These are phyloP conservation scores for Capronia americana DNA, from an alignment of 2,329 filamentous ascomycete genomes.

Conservation along the genomic window DNA sequence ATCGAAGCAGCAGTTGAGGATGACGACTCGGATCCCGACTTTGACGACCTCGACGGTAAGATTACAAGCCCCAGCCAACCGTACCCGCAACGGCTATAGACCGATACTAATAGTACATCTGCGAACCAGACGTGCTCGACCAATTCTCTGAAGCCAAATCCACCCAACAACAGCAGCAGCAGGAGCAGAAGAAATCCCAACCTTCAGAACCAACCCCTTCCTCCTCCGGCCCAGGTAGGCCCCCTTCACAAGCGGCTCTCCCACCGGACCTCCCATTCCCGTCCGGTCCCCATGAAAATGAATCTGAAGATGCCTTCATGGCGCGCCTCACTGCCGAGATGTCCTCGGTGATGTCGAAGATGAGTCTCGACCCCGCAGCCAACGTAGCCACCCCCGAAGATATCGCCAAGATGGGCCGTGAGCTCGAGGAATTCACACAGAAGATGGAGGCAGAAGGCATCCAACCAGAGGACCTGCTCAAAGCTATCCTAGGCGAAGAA, in stretches of 20 bases:
- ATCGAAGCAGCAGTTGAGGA: slow-evolving; percentile 52
- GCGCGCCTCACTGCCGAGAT: slow-evolving; percentile 39
- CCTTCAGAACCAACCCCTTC: slow-evolving; percentile 41
- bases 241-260: slow-evolving; percentile 43
- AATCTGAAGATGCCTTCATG: slow-evolving; percentile 40
- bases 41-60: slow-evolving; percentile 90
- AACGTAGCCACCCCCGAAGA: slow-evolving; percentile 35
- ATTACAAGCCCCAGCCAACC: slow-evolving; percentile 14
- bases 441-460: slow-evolving; percentile 44
- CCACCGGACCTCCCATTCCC: slow-evolving; percentile 39
- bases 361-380: slow-evolving; percentile 34
- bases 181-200: slow-evolving; percentile 30
- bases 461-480: slow-evolving; percentile 43
- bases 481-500: slow-evolving; percentile 43
- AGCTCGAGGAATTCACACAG: slow-evolving; percentile 43
- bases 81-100: neutral
- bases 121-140: slow-evolving; percentile 78
- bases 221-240: slow-evolving; percentile 47
- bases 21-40: slow-evolving; percentile 80
- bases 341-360: slow-evolving; percentile 37
- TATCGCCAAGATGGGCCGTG: slow-evolving; percentile 38
- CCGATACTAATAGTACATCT: slow-evolving; percentile 25
- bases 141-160: slow-evolving; percentile 71
- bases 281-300: slow-evolving; percentile 42
- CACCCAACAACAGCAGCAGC: slow-evolving; percentile 44